Base-by-base conservation (phyloP, 2,329 filamentous ascomycete genomes). In the Nemania sp. region DNA sequence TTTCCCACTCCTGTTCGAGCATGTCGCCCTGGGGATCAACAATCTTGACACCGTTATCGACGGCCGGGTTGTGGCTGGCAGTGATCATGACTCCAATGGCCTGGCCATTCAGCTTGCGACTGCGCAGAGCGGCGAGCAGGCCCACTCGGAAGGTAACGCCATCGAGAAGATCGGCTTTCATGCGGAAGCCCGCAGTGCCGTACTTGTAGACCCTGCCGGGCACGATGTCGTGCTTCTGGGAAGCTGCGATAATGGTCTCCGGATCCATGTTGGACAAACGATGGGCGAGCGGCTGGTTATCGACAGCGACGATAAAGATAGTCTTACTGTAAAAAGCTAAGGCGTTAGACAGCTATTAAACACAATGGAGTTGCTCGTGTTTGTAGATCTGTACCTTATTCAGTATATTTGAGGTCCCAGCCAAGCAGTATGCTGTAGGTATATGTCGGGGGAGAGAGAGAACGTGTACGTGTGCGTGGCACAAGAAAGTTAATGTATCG, bases 11-110 rank as follows among this genome's bases (percentile, higher is more conserved):
- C 80, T 94, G 91, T 88, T 97, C 93, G 57, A 97, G 87, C 96
- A 98, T 98, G 81, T 98, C 96, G 72, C 96, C 95, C 90, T 97
- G 92, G 13, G 96, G 96, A 80, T 99, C 96, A 71, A 99, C 93
- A 74, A 99, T 89, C 87, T 97, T 97, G 80, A 97, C 92, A 59
- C 94, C 94, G 80, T 97, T 97, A 82, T 97, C 94, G 74, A 89
- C 87, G 38, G 94, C 91, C 20, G 93, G 93, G 82, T 97, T 97
- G 85, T 97, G 94, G 77, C 93, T 97, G 70, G 94, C 94, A 49
- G 94, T 97, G 80, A 97, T 92, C 94, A 97, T 97, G 73, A 99
- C 91, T 77, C 96, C 96, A 77, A 99, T 97, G 75, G 93, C 92
- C 84, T 97, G 93, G 72, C 94, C 92, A 79, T 91, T 91, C 75